These are phyloP conservation scores for Mortierella sp. DNA, from an alignment of 371 early-diverging fungal genomes.

Conservation along the genomic window DNA sequence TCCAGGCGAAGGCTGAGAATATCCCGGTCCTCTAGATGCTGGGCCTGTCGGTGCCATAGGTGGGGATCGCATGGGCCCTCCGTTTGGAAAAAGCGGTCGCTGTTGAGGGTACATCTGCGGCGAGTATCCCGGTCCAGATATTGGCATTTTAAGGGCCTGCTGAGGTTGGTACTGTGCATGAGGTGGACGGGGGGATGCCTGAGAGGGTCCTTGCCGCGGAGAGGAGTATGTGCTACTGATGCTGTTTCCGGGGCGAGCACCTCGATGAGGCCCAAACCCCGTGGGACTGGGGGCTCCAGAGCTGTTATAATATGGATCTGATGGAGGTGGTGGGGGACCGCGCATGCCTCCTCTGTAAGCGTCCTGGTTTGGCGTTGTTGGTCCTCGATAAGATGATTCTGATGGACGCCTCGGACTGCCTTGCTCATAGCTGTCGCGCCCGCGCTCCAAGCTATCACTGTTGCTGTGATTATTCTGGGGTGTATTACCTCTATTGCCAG, in stretches of 20 bases:
- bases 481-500: too few relatives aligned
- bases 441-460: neutral
- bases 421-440: constrained; percentile 13
- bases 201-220: constrained; percentile 28
- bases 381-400: constrained; percentile 16
- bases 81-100: constrained; percentile 10
- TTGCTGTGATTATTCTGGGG: too few relatives aligned
- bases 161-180: constrained; percentile 29
- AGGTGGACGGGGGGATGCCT: constrained; percentile 7
- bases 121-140: constrained; percentile 6
- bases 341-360: neutral
- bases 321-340: constrained; percentile 2
- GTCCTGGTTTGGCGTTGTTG: constrained; percentile 15
- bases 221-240: constrained; percentile 19
- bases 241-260: constrained; percentile 12
- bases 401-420: constrained; percentile 22
- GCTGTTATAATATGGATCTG: neutral
- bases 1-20: constrained; percentile 4
- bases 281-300: constrained; percentile 7
- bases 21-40: constrained; percentile 10
- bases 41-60: constrained; percentile 15
- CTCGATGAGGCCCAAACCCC: constrained; percentile 4
- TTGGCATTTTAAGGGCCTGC: constrained; percentile 12
- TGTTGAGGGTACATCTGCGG: constrained; percentile 11
- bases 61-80: constrained; percentile 5